phyloP scores from a whole-genome alignment of 495 filamentous ascomycete species.

The Cryomyces minteri region DNA sequence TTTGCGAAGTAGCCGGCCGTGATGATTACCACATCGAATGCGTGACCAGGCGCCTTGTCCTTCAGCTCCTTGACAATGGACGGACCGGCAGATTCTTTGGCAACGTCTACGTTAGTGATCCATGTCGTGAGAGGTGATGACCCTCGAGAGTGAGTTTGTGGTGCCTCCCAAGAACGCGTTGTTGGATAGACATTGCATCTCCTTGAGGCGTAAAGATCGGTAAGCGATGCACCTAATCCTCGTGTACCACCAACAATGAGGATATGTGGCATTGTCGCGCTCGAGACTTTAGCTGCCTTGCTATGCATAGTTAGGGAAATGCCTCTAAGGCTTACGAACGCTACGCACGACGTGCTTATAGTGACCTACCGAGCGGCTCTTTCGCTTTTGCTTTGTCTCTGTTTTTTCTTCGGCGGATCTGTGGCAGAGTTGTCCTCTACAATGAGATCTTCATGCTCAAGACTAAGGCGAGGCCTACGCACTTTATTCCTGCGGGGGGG shows the following conservation, averaged over 20 bases:
- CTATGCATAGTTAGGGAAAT: no score
- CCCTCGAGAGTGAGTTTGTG: constrained; percentile 9
- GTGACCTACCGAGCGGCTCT: no score
- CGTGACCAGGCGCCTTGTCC: constrained; percentile 21
- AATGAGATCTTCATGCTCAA: no score
- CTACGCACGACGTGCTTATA: no score
- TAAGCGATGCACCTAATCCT: constrained; percentile 44
- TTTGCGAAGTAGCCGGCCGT: constrained; percentile 50
- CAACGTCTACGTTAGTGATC: constrained; percentile 26
- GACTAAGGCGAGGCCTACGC: no score
- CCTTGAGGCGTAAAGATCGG: constrained; percentile 34
- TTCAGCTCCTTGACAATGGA: constrained; percentile 6
- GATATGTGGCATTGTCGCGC: constrained; percentile 24
- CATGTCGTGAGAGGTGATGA: constrained; percentile 17
- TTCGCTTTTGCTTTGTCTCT: no score
- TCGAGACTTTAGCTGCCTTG: no score
- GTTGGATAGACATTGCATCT: constrained; percentile 38
- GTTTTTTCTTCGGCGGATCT: no score
- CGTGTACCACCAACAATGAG: constrained; percentile 51
- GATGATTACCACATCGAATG: constrained; percentile 40
- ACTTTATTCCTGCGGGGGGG: no score
- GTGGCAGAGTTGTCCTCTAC: no score
- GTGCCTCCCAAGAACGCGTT: constrained; percentile 22
- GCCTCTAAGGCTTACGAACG: no score
- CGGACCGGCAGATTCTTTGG: constrained; percentile 11